A percentile compares a stretch with the other conserved stretches of the same genome.
These are phyloP conservation scores for Talaromyces adpressus DNA, from an alignment of 495 filamentous ascomycete species.

Conservation along the genomic window DNA sequence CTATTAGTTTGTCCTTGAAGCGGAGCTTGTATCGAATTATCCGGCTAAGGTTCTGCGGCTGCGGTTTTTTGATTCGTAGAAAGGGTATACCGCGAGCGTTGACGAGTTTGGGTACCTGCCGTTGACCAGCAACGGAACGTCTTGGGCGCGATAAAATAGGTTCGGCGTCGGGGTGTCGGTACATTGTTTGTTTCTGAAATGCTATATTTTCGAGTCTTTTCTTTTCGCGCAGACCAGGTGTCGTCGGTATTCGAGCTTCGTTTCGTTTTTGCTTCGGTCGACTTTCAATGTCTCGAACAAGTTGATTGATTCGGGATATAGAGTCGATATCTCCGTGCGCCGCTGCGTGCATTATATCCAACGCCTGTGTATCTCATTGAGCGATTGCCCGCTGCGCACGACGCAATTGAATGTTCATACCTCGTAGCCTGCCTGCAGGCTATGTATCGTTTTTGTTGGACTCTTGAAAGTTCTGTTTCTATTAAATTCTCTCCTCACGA, in stretches of 20 bases:
- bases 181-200: conserved; percentile 21
- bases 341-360: conserved; percentile 34
- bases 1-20: conserved; percentile 29
- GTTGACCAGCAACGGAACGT: conserved; percentile 41
- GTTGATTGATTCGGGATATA: conserved; percentile 14
- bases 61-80: conserved; percentile 63
- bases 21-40: conserved; percentile 48
- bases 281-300: conserved; percentile 15
- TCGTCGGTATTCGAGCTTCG: neutral
- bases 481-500: conserved; percentile 51
- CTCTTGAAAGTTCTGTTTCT: conserved; percentile 48
- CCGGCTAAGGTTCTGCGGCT: conserved; percentile 48
- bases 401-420: conserved; percentile 24
- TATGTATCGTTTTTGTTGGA: conserved; percentile 44
- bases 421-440: conserved; percentile 60
- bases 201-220: conserved; percentile 21
- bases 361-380: conserved; percentile 22
- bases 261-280: neutral
- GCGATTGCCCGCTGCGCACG: conserved; percentile 1
- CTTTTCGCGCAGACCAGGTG: neutral
- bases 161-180: conserved; percentile 30
- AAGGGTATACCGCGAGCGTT: conserved; percentile 58
- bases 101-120: conserved; percentile 54
- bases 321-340: conserved; percentile 23
- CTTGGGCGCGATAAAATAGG: conserved; percentile 38